phyloP scores from a whole-genome alignment of 192 early-diverging fungal genomes.

The Backusella tarrabulga region DNA sequence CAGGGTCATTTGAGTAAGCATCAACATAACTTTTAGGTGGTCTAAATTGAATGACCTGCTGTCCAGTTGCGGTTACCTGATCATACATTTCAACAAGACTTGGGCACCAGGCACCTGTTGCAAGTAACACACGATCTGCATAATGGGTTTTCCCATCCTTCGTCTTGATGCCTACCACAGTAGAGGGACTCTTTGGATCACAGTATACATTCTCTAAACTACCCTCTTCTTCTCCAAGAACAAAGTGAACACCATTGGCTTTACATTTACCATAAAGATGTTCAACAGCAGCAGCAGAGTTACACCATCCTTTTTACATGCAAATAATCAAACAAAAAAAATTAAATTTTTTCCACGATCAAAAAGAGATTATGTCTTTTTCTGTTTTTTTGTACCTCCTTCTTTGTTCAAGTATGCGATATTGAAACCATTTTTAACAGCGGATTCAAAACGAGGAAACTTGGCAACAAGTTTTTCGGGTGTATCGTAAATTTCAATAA shows the following conservation, averaged over 20 bases:
- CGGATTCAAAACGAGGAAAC: conserved; percentile 18
- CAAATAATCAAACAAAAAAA: neutral
- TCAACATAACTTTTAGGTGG: conserved; percentile 16
- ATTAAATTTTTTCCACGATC: neutral
- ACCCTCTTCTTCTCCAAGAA: conserved; percentile 7
- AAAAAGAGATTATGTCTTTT: neutral
- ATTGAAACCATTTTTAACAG: conserved; percentile 15
- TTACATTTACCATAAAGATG: conserved; percentile 18
- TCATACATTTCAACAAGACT: conserved; percentile 36
- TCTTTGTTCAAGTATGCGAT: conserved; percentile 26
- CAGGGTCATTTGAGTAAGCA: conserved; percentile 30
- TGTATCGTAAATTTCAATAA: conserved; percentile 2
- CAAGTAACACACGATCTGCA: conserved; percentile 38
- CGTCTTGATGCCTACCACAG: conserved; percentile 38
- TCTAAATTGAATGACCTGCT: conserved; percentile 49
- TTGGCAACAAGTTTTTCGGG: neutral
- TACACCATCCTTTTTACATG: conserved; percentile 22
- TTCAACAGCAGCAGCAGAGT: conserved; percentile 21
- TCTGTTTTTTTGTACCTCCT: conserved; percentile 9
- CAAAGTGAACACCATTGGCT: conserved; percentile 13
- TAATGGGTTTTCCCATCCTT: conserved; percentile 36
- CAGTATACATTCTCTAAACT: neutral
- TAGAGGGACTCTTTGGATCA: neutral
- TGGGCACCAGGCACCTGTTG: conserved; percentile 48
- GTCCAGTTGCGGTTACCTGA: conserved; percentile 41